Conservation (phyloP, 2,329 filamentous ascomycete species). For the Sphaerostilbella broomeana region DNA sequence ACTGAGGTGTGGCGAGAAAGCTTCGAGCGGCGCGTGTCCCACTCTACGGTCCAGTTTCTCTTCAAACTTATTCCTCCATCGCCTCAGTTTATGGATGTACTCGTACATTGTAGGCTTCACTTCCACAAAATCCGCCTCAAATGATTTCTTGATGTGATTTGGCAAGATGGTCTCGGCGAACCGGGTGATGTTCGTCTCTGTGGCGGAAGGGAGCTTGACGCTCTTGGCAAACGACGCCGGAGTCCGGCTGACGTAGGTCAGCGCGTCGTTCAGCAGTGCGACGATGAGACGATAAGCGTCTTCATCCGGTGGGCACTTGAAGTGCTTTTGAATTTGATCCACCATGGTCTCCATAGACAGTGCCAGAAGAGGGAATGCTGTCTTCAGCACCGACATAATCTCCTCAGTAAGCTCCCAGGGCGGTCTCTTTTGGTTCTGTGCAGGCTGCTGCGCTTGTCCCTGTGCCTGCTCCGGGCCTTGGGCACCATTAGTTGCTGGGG, state of each 20-base stretch:
- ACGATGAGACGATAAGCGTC: slow-evolving; percentile 96
- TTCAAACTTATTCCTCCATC: slow-evolving; percentile 96
- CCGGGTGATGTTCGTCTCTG: slow-evolving; percentile 91
- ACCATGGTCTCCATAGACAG: slow-evolving; percentile 99
- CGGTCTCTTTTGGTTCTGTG: slow-evolving; percentile 56
- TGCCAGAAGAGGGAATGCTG: slow-evolving; percentile 89
- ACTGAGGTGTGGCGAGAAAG: slow-evolving; percentile 82
- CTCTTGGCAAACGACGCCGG: slow-evolving; percentile 83
- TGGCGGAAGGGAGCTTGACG: slow-evolving; percentile 81
- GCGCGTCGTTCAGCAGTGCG: slow-evolving; percentile 89
- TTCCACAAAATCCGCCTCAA: slow-evolving; percentile 93
- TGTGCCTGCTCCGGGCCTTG: slow-evolving; percentile 14
- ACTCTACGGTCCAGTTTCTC: slow-evolving; percentile 88
- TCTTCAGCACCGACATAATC: slow-evolving; percentile 91
- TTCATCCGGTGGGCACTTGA: slow-evolving; percentile 97
- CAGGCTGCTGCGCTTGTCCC: slow-evolving; percentile 18
- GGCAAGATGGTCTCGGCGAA: slow-evolving; percentile 96
- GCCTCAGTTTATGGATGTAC: slow-evolving; percentile 93
- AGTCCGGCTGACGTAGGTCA: slow-evolving; percentile 86
- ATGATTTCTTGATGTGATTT: slow-evolving; percentile 88
- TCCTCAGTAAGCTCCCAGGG: slow-evolving; percentile 97
- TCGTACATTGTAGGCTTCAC: slow-evolving; percentile 97
- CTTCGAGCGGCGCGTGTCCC: slow-evolving; percentile 68
- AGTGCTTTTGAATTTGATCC: slow-evolving; percentile 96
- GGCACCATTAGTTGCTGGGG: slow-evolving; percentile 23